phyloP scores from a whole-genome alignment of 2,329 filamentous ascomycete species.

The Claviceps quebecensis region DNA sequence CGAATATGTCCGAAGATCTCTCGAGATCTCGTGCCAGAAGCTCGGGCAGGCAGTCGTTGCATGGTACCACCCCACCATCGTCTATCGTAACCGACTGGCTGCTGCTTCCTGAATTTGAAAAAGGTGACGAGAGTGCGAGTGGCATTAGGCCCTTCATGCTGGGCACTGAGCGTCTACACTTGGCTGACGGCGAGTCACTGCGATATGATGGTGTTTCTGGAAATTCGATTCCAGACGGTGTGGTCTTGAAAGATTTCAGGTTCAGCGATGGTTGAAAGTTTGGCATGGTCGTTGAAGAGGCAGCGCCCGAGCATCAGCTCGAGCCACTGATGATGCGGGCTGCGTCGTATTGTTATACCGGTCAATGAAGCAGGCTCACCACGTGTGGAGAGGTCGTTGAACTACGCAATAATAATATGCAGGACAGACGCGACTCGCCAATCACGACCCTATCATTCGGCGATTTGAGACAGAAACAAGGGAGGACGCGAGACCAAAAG shows the following conservation, averaged over 20 bases:
- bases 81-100: constrained; percentile 9
- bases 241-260: constrained; percentile 1
- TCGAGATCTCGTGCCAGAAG: constrained; percentile 41
- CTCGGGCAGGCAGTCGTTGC: constrained; percentile 38
- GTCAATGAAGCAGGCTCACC: not conserved
- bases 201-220: not conserved
- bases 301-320: constrained; percentile 4
- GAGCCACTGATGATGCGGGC: constrained; percentile 2
- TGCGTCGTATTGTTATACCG: constrained; percentile 4
- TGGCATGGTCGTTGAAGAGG: constrained; percentile 5
- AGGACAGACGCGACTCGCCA: not conserved
- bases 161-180: constrained; percentile 21
- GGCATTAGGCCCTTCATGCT: constrained; percentile 26
- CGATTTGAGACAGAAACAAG: not conserved
- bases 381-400: not conserved
- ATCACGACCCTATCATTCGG: not conserved
- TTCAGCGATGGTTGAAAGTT: constrained; percentile 2
- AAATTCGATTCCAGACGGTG: not conserved
- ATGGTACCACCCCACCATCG: constrained; percentile 16
- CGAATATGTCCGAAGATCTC: constrained; percentile 32
- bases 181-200: constrained; percentile 8
- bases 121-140: constrained; percentile 19
- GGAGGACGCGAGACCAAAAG: not conserved
- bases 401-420: not conserved
- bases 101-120: constrained; percentile 11